Percentiles rank a stretch among this genome's conserved stretches.
phyloP scores from a whole-genome alignment of 148 eudicot genomes.

The Nepenthes mirabilis region DNA sequence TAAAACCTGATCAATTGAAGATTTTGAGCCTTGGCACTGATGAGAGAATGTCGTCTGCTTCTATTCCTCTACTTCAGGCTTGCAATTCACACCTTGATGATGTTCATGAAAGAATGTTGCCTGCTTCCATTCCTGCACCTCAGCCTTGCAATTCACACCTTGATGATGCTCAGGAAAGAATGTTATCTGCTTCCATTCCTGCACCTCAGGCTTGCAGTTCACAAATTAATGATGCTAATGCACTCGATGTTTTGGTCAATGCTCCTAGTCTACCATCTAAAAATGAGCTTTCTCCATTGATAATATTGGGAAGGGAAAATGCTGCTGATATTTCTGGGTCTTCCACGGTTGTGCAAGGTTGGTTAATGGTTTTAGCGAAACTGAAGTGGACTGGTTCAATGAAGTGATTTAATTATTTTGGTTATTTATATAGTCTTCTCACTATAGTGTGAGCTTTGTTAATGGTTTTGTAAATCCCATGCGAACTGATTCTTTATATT shows the following conservation, averaged over 20 bases:
- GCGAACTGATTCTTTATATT: no score
- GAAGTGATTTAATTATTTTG: no score
- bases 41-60: constrained; percentile 17
- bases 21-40: constrained; percentile 5
- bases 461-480: no score
- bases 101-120: constrained; percentile 12
- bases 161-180: constrained; percentile 11
- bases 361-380: no score
- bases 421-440: no score
- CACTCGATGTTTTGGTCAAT: constrained; percentile 9
- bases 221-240: constrained; percentile 15
- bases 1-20: neutral
- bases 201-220: constrained; percentile 45
- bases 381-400: no score
- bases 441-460: no score
- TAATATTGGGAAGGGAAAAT: constrained; percentile 8
- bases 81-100: constrained; percentile 5
- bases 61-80: constrained; percentile 11
- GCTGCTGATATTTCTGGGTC: no score
- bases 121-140: constrained; percentile 19
- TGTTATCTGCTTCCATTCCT: constrained; percentile 11
- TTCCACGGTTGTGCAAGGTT: no score
- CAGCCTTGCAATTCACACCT: constrained; percentile 35
- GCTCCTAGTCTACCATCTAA: constrained; percentile 18
- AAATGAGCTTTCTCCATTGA: constrained; percentile 8